These are phyloP conservation scores for Thalassiosira livingstoniorum DNA, from an alignment of 352 stramenopile species.

Conservation along the genomic window DNA sequence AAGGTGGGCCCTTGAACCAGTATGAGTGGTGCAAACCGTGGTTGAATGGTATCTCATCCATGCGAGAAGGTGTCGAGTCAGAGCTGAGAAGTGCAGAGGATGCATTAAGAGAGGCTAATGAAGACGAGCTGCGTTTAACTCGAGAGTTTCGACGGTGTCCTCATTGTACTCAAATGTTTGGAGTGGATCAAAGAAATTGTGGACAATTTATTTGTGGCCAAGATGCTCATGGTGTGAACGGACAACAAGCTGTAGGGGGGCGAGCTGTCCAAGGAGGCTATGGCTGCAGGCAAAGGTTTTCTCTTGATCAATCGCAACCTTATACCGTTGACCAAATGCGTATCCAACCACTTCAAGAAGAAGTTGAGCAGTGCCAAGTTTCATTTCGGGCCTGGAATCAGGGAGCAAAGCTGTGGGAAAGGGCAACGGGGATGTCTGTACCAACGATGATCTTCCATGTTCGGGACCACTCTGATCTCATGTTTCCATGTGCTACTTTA, in stretches of 20 bases:
- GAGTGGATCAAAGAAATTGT: conserved; percentile 53
- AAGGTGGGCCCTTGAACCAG: conserved; percentile 25
- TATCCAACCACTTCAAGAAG: conserved; percentile 29
- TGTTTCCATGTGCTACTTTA: conserved; percentile 32
- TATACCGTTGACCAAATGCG: conserved; percentile 39
- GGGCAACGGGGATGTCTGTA: conserved; percentile 21
- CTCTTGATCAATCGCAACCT: conserved; percentile 32
- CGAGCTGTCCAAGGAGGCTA: conserved; percentile 25
- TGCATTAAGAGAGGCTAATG: conserved; percentile 22
- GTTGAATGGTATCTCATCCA: conserved; percentile 26
- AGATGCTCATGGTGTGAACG: conserved; percentile 44
- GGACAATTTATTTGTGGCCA: conserved; percentile 49
- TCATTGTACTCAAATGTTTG: conserved; percentile 46
- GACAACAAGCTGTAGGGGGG: conserved; percentile 38
- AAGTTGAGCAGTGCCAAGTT: conserved; percentile 10
- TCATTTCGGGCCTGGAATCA: conserved; percentile 42
- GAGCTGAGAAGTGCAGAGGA: conserved; percentile 21
- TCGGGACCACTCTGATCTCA: not conserved
- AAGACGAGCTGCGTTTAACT: conserved; percentile 11
- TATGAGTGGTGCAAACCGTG: conserved; percentile 45
- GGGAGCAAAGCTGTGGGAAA: conserved; percentile 41
- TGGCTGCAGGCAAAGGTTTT: conserved; percentile 41
- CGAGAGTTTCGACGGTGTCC: conserved; percentile 43
- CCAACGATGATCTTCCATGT: conserved; percentile 40
- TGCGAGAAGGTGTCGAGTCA: conserved; percentile 9